phyloP scores from a whole-genome alignment of 495 filamentous ascomycete genomes.

The Trichoderma parareesei region DNA sequence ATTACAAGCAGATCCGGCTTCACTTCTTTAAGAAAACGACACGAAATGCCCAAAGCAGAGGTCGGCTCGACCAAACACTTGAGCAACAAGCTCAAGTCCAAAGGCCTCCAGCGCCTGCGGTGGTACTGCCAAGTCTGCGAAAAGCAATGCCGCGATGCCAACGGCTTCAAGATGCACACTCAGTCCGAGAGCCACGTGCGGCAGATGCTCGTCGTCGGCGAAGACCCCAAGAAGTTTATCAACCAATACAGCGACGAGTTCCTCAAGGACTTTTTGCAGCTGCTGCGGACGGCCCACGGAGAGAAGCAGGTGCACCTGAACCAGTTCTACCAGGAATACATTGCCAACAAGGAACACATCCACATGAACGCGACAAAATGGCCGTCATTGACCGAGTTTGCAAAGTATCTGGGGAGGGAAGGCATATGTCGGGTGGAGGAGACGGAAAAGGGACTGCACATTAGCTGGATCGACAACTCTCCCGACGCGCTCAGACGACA shows the following conservation, averaged over 20 bases:
- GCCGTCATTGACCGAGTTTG: conserved; percentile 77
- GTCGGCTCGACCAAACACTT: conserved; percentile 79
- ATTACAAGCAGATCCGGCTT: neutral
- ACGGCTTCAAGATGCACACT: conserved; percentile 74
- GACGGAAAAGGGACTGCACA: conserved; percentile 75
- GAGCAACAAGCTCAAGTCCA: conserved; percentile 81
- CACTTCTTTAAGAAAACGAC: neutral
- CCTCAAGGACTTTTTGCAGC: conserved; percentile 64
- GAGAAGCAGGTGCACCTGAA: conserved; percentile 81
- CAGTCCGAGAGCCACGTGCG: conserved; percentile 76
- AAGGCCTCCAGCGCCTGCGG: conserved; percentile 75
- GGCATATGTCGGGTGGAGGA: conserved; percentile 83
- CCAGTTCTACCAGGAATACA: conserved; percentile 88
- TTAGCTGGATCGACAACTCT: conserved; percentile 85
- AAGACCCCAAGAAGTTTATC: conserved; percentile 73
- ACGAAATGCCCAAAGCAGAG: conserved; percentile 88
- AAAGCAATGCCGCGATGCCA: conserved; percentile 56
- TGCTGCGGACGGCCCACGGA: conserved; percentile 70
- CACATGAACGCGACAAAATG: conserved; percentile 93
- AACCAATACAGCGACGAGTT: conserved; percentile 72
- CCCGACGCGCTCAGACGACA: conserved; percentile 72
- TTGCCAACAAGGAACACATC: conserved; percentile 70
- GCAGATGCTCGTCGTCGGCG: conserved; percentile 75
- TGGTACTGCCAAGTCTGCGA: conserved; percentile 78
- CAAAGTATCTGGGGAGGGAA: conserved; percentile 72